Evolutionary conservation across 2,329 filamentous ascomycete species (phyloP).

Genomic region (Exophiala viscosa): DNA sequence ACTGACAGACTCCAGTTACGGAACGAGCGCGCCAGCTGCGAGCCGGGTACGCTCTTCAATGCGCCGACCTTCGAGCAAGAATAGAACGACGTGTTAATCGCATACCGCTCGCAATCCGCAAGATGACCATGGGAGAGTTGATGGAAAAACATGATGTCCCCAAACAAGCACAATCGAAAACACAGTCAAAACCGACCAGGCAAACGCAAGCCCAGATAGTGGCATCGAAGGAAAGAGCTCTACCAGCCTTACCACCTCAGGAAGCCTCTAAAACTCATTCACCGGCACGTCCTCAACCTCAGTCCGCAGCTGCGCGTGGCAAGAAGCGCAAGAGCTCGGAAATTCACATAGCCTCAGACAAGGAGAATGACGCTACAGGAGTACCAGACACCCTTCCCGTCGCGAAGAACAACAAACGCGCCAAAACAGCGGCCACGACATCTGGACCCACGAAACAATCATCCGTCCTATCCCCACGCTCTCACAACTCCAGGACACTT

Average conservation of each 20-base stretch:
- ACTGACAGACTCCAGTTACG: slow-evolving; percentile 58
- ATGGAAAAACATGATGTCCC: slow-evolving; percentile 40
- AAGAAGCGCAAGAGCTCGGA: slow-evolving; percentile 31
- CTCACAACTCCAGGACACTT: slow-evolving; percentile 70
- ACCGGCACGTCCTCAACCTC: slow-evolving; percentile 31
- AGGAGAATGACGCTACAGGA: slow-evolving; percentile 62
- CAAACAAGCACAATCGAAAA: slow-evolving; percentile 39
- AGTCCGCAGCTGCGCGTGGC: slow-evolving; percentile 14
- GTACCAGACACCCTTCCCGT: slow-evolving; percentile 53
- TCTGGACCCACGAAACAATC: slow-evolving; percentile 39
- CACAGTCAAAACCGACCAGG: slow-evolving; percentile 26
- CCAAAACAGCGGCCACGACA: slow-evolving; percentile 34
- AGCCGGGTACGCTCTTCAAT: slow-evolving; percentile 83
- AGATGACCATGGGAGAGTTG: slow-evolving; percentile 77
- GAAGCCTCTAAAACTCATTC: slow-evolving; percentile 30
- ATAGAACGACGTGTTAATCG: slow-evolving; percentile 92
- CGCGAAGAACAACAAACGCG: slow-evolving; percentile 60
- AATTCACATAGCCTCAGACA: slow-evolving; percentile 51
- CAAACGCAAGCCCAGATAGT: slow-evolving; percentile 9
- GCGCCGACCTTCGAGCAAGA: slow-evolving; percentile 76
- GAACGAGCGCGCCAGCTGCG: slow-evolving; percentile 82
- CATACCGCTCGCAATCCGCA: slow-evolving; percentile 75
- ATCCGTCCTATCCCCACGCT: slow-evolving; percentile 75
- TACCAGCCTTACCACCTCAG: slow-evolving; percentile 32
- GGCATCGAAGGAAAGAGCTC: slow-evolving; percentile 30